Conservation (phyloP, 345 rosid genomes). For the Populus nigra region DNA sequence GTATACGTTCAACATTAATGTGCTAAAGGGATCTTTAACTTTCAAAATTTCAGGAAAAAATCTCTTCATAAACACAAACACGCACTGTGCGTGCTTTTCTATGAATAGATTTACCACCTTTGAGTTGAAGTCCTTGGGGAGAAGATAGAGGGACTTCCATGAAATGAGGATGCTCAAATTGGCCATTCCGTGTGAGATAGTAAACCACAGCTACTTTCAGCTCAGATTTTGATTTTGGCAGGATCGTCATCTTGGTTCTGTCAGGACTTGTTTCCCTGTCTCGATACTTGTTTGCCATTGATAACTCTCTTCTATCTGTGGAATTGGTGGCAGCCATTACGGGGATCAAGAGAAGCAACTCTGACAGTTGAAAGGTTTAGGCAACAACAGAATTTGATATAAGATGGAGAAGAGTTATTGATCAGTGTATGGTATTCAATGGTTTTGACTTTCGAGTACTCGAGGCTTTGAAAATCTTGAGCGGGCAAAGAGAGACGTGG, state of each 20-base stretch:
- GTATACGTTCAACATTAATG: neutral
- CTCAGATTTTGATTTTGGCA: slow-evolving; percentile 23
- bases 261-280: slow-evolving; percentile 27
- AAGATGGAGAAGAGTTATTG: neutral
- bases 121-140: slow-evolving; percentile 17
- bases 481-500: neutral
- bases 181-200: slow-evolving; percentile 18
- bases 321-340: slow-evolving; percentile 24
- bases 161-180: slow-evolving; percentile 24
- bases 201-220: slow-evolving; percentile 18
- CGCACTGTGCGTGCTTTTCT: neutral
- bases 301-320: slow-evolving; percentile 14
- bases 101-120: neutral
- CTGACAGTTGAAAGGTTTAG: slow-evolving; percentile 1
- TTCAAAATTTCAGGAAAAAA: neutral
- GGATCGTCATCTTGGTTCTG: slow-evolving; percentile 24
- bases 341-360: neutral
- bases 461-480: neutral
- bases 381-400: neutral
- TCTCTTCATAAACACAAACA: neutral
- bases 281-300: slow-evolving; percentile 16
- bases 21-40: neutral
- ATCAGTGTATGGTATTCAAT: neutral
- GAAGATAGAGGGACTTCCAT: slow-evolving; percentile 18
- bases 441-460: neutral